Evolutionary conservation across 1,284 basidiomycete species (phyloP).

Genomic region (Psilocybe mexicana): DNA sequence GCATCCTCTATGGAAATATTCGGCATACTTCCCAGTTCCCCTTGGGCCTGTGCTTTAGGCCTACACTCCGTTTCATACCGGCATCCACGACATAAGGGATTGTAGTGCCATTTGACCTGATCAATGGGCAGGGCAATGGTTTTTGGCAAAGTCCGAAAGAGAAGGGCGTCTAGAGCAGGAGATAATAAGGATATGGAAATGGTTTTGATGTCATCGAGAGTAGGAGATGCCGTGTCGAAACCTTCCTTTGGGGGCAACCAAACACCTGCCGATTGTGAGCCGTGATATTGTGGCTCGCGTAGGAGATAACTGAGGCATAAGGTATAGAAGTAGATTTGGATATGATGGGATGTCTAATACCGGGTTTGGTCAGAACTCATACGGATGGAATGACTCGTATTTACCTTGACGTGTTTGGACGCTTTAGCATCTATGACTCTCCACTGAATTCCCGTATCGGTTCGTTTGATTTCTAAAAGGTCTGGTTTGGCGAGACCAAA

Average conservation of each 20-base stretch:
- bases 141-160: constrained; percentile 42
- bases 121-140: constrained; percentile 34
- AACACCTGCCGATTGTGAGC: constrained; percentile 37
- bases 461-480: constrained; percentile 42
- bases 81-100: constrained; percentile 45
- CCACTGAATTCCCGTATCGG: constrained; percentile 42
- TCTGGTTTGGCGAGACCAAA: constrained; percentile 52
- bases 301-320: constrained; percentile 44
- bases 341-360: constrained; percentile 49
- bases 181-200: constrained; percentile 38
- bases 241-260: constrained; percentile 46
- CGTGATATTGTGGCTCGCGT: constrained; percentile 31
- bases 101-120: constrained; percentile 46
- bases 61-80: constrained; percentile 40
- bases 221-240: constrained; percentile 32
- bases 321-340: constrained; percentile 52
- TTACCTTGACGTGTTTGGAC: constrained; percentile 42
- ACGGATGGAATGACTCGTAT: background rate
- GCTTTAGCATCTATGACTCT: constrained; percentile 56
- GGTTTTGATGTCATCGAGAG: constrained; percentile 38
- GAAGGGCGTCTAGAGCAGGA: constrained; percentile 37
- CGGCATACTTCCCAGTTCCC: constrained; percentile 43
- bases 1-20: constrained; percentile 46
- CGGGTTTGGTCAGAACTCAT: background rate
- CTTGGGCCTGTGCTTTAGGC: constrained; percentile 33